Conservation (phyloP, 768 basidiomycete species). For the Russula vinacea region DNA sequence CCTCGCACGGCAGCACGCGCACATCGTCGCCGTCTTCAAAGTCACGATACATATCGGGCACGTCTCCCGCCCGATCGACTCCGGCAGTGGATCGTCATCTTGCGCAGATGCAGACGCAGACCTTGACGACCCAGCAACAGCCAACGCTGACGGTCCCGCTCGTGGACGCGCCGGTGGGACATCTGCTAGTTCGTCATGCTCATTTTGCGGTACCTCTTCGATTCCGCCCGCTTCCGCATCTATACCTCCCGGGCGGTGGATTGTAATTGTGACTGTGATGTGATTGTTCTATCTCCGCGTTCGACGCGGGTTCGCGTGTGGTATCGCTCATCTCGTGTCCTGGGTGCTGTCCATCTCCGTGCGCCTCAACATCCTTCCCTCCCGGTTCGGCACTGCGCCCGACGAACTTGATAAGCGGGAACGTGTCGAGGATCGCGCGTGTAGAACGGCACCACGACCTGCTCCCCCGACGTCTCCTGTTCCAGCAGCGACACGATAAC, state of each 20-base stretch:
- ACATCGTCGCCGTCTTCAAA: slow-evolving; percentile 94
- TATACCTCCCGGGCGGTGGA: neutral
- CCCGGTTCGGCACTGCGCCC: too few species aligned
- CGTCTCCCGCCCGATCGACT: slow-evolving; percentile 72
- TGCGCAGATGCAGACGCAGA: slow-evolving; percentile 32
- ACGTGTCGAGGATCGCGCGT: slow-evolving; percentile 92
- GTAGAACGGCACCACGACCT: slow-evolving; percentile 40
- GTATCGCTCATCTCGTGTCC: neutral
- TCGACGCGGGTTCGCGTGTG: neutral
- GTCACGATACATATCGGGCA: slow-evolving; percentile 96
- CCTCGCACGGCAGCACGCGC: slow-evolving; percentile 86
- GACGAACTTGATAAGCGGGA: slow-evolving; percentile 89
- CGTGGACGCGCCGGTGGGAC: slow-evolving; percentile 22
- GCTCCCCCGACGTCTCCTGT: slow-evolving; percentile 46
- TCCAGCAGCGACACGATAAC: slow-evolving; percentile 58
- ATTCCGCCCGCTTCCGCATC: neutral
- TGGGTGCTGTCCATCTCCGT: slow-evolving; percentile 1
- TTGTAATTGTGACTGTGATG: neutral
- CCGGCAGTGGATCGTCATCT: slow-evolving; percentile 48
- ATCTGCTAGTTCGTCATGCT: slow-evolving; percentile 17
- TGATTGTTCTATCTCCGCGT: neutral
- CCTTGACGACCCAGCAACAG: slow-evolving; percentile 28
- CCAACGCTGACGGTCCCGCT: slow-evolving; percentile 23
- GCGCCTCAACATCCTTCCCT: too few species aligned
- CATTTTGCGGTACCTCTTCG: neutral